Percentiles rank a stretch among this genome's conserved stretches.
Conservation (phyloP, 495 filamentous ascomycete genomes). For the Xylaria telfairii region DNA sequence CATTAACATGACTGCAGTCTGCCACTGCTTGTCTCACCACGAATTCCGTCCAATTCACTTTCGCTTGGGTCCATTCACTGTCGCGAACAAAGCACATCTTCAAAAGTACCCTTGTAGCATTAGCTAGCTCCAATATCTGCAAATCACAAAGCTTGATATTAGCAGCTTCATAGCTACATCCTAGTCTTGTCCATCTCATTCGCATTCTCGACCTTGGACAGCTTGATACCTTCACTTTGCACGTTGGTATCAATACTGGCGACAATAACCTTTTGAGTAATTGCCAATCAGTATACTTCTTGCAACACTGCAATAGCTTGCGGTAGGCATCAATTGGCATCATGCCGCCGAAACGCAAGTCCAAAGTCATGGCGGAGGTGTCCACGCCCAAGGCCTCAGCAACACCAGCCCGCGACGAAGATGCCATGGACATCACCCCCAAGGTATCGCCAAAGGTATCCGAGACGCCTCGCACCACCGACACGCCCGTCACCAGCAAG, state of each 20-base stretch:
- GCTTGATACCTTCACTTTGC: background rate
- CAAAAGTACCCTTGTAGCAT: background rate
- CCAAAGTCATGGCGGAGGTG: constrained; percentile 37
- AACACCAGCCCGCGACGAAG: constrained; percentile 54
- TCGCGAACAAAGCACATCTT: background rate
- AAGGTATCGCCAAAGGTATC: constrained; percentile 37
- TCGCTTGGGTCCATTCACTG: background rate
- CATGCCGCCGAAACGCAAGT: constrained; percentile 72
- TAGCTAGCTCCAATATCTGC: background rate
- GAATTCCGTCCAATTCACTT: background rate
- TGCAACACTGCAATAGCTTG: background rate
- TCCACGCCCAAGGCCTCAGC: constrained; percentile 44
- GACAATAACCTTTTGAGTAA: no score
- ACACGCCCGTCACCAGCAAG: constrained; percentile 41
- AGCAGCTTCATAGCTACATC: background rate
- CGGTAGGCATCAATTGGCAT: background rate
- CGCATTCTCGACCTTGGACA: background rate
- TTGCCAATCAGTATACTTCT: background rate
- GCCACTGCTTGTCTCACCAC: background rate
- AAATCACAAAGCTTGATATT: background rate
- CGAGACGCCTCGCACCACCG: constrained; percentile 49
- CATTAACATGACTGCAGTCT: background rate
- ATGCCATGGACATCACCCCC: constrained; percentile 56
- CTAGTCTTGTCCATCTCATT: background rate
- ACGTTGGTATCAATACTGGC: background rate